Evolutionary conservation across 2,329 filamentous ascomycete genomes (phyloP), one percentile per base, ranked within the genome.

Genomic region (Aspergillus calidoustus): DNA sequence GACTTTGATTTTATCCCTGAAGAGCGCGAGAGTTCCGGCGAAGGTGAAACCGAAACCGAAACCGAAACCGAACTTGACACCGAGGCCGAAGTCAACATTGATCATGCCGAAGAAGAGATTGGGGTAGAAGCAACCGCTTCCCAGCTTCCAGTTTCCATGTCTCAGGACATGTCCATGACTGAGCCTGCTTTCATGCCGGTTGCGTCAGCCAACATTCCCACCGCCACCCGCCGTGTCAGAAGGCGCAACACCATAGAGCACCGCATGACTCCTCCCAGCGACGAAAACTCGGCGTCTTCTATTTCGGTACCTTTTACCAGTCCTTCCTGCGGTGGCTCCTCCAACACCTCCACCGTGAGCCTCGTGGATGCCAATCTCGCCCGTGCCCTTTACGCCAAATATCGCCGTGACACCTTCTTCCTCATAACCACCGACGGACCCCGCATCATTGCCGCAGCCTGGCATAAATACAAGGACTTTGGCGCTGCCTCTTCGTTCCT

Each of bases 391-490:
- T 17, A 9, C 13, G 17, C 17, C 15, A 43, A 23, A 15, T 41
- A 57, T 19, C 17, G 43, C 9, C 31, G 38, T 17, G 38, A 62
- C 4, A 67, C 68, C 6, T 64, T 38, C 13, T 69, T 72, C 46
- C 58, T 69, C 3, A 63, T 68, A 4, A 62, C 59, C 3, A 55
- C 62, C 4, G 63, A 54, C 41, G 55, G 17, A 22, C 64, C 67
- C 22, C 38, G 49, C 9, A 43, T 28, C 3, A 65, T 65, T 60
- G 64, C 66, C 0, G 64, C 69, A 1, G 65, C 66, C 6, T 68
- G 65, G 62, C 43, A 66, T 7, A 60, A 60, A 6, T 70, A 61
- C 59, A 31, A 51, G 44, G 31, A 57, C 23, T 68, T 67, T 49
- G 22, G 22, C 9, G 61, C 61, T 1, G 54, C 66, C 3, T 57